Conservation (phyloP, 2,329 filamentous ascomycete species). For the Fusarium falciforme region DNA sequence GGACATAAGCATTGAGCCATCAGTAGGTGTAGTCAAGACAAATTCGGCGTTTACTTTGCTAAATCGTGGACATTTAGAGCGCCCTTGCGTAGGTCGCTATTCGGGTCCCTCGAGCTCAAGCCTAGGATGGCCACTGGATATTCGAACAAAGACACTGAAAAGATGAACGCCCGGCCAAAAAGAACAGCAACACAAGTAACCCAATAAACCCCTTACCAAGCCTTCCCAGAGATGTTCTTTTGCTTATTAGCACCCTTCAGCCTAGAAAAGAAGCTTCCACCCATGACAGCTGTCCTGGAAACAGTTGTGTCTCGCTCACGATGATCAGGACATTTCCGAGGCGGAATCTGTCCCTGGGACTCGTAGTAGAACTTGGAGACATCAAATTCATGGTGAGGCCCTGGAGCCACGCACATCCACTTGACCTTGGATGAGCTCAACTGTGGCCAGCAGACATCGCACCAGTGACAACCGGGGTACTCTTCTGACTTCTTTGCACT, state of each 20-base stretch:
- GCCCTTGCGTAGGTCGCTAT: no score
- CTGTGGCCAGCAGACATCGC: constrained; percentile 49
- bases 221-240: constrained; percentile 23
- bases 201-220: constrained; percentile 1
- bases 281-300: constrained; percentile 9
- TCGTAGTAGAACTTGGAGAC: constrained; percentile 51
- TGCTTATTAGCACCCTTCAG: constrained; percentile 20
- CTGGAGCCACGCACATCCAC: constrained; percentile 39
- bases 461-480: constrained; percentile 47
- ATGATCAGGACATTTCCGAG: constrained; percentile 38
- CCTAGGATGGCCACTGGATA: no score
- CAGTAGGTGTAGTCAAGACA: no score
- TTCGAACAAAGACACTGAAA: no score
- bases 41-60: no score
- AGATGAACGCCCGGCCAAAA: background rate
- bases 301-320: constrained; percentile 9
- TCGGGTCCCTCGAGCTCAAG: no score
- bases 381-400: constrained; percentile 46
- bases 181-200: background rate
- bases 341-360: constrained; percentile 45
- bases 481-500: constrained; percentile 35
- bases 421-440: constrained; percentile 36
- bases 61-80: no score
- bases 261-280: constrained; percentile 20
- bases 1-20: no score